phyloP scores from a whole-genome alignment of 2,329 filamentous ascomycete species.

The Trichoderma hamatum region DNA sequence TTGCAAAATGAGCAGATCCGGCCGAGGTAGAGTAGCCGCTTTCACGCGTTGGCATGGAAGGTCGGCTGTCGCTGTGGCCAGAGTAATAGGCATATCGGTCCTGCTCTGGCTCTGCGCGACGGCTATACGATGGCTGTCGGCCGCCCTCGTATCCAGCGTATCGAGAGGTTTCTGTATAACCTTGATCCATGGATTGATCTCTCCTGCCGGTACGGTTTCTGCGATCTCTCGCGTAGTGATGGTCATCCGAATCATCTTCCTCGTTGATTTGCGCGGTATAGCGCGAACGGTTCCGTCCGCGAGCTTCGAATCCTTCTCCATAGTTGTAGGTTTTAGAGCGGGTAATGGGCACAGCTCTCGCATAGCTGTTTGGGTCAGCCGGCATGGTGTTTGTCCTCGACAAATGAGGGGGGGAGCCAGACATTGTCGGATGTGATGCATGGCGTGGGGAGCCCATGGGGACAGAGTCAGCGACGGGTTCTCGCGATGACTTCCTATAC shows the following conservation, averaged over 20 bases:
- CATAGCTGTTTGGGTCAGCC: constrained; percentile 33
- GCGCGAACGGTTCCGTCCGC: constrained; percentile 45
- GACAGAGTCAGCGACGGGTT: constrained; percentile 40
- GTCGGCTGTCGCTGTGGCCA: constrained; percentile 35
- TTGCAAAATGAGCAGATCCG: constrained; percentile 34
- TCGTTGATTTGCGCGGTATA: constrained; percentile 42
- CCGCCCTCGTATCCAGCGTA: constrained; percentile 39
- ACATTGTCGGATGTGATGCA: constrained; percentile 34
- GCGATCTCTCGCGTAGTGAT: constrained; percentile 36
- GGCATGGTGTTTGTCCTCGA: constrained; percentile 44
- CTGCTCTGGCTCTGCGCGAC: constrained; percentile 33
- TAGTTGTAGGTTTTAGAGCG: constrained; percentile 43
- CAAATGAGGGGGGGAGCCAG: constrained; percentile 42
- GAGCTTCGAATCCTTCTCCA: constrained; percentile 34
- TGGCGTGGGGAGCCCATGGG: constrained; percentile 40
- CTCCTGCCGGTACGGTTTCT: constrained; percentile 44
- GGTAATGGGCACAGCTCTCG: constrained; percentile 37
- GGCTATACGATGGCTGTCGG: constrained; percentile 39
- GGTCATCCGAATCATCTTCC: constrained; percentile 43
- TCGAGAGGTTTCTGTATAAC: constrained; percentile 33
- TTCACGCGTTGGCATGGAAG: constrained; percentile 39
- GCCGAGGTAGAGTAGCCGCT: constrained; percentile 37
- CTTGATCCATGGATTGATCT: constrained; percentile 40
- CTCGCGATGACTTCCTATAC: constrained; percentile 39
- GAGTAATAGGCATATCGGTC: constrained; percentile 34